Evolutionary conservation across 1,284 basidiomycete genomes (phyloP).

Genomic region (Takashimella tepidaria): DNA sequence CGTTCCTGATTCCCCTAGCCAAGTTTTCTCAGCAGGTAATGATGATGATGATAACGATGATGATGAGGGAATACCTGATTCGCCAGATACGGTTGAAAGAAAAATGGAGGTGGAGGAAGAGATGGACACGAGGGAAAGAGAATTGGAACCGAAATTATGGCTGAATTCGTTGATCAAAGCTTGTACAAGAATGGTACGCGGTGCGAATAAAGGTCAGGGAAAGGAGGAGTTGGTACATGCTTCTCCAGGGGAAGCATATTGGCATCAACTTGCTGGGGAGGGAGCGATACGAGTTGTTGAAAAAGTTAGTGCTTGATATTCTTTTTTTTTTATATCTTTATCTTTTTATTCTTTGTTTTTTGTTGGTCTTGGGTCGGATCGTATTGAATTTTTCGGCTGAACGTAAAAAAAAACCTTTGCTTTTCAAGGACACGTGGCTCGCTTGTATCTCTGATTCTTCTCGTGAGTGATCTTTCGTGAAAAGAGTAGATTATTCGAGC

Average conservation of each 20-base stretch:
- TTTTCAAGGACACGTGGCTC: too few relatives aligned
- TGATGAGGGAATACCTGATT: slow-evolving; percentile 5
- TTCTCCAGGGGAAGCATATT: background rate
- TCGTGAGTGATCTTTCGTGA: too few relatives aligned
- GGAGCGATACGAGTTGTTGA: background rate
- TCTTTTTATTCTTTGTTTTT: too few relatives aligned
- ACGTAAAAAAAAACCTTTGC: too few relatives aligned
- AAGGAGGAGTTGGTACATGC: slow-evolving; percentile 1
- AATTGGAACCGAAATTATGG: slow-evolving; percentile 29
- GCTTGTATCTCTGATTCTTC: too few relatives aligned
- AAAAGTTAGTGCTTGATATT: background rate
- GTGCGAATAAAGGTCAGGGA: slow-evolving; percentile 4
- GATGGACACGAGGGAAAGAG: slow-evolving; percentile 6
- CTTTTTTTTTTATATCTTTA: too few relatives aligned
- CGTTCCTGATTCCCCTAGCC: background rate
- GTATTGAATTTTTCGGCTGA: too few relatives aligned
- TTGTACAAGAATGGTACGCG: slow-evolving; percentile 11
- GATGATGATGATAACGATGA: slow-evolving; percentile 19
- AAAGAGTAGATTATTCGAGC: too few relatives aligned
- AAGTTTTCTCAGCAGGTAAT: slow-evolving; percentile 2
- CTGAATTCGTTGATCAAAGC: slow-evolving; percentile 15
- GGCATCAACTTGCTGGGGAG: background rate
- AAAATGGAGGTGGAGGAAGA: slow-evolving; percentile 11
- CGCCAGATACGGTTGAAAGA: slow-evolving; percentile 17
- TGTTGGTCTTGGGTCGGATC: too few relatives aligned